Conservation (phyloP, 2,329 filamentous ascomycete species). For the Cadophora gregata region DNA sequence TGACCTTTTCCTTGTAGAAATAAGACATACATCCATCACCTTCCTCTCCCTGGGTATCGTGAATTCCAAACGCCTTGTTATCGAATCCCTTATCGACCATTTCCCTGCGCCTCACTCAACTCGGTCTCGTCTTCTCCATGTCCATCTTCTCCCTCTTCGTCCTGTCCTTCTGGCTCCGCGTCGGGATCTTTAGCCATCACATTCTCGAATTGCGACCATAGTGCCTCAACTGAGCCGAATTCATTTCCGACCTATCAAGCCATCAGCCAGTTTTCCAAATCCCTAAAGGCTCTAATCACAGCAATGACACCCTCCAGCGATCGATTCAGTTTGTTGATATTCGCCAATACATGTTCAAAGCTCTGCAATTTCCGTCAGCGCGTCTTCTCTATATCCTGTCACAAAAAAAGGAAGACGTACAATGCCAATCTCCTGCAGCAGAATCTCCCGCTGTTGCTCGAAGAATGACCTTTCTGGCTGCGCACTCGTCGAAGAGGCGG, state of each 20-base stretch:
- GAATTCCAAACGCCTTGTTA: slow-evolving; percentile 34
- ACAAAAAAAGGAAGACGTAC: slow-evolving; percentile 50
- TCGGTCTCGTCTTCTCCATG: slow-evolving; percentile 33
- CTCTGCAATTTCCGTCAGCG: slow-evolving; percentile 51
- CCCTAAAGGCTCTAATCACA: slow-evolving; percentile 52
- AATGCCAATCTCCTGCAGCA: slow-evolving; percentile 75
- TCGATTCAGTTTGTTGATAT: slow-evolving; percentile 94
- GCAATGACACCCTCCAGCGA: slow-evolving; percentile 90
- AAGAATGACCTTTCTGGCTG: slow-evolving; percentile 66
- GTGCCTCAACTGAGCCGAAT: slow-evolving; percentile 92
- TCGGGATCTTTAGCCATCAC: slow-evolving; percentile 81
- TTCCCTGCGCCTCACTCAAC: slow-evolving; percentile 23
- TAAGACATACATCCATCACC: slow-evolving; percentile 48
- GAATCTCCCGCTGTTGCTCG: slow-evolving; percentile 74
- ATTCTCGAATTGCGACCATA: slow-evolving; percentile 97
- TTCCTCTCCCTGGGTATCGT: slow-evolving; percentile 39
- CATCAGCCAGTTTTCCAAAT: slow-evolving; percentile 2
- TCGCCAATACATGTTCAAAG: slow-evolving; percentile 91
- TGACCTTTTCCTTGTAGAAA: slow-evolving; percentile 45
- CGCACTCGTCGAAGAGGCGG: slow-evolving; percentile 26
- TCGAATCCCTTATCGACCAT: slow-evolving; percentile 21
- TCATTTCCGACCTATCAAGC: slow-evolving; percentile 81
- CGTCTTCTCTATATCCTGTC: neutral
- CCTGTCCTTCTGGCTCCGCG: slow-evolving; percentile 41
- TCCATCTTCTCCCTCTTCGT: slow-evolving; percentile 36